Evolutionary conservation across 768 basidiomycete genomes (phyloP).

Genomic region (Solioccasus polychromus): DNA sequence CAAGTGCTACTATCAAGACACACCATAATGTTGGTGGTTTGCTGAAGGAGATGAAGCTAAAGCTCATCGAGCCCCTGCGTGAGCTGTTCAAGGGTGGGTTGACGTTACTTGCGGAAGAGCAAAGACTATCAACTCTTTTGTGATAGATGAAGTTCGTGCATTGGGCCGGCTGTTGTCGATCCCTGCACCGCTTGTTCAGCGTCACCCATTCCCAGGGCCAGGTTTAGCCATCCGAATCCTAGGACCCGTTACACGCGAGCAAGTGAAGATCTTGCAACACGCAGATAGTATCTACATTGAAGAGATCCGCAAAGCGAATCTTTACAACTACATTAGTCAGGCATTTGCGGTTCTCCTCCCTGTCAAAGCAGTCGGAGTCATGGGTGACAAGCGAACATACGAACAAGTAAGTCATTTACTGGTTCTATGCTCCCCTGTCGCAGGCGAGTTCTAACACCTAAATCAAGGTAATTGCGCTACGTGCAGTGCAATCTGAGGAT

Average conservation of each 20-base stretch:
- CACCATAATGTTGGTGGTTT: conserved; percentile 99
- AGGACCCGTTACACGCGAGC: conserved; percentile 90
- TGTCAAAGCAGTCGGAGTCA: conserved; percentile 95
- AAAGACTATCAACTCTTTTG: neutral
- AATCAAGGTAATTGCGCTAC: conserved; percentile 79
- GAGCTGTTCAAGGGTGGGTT: conserved; percentile 94
- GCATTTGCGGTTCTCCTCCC: conserved; percentile 96
- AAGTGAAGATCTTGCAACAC: conserved; percentile 86
- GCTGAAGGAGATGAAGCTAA: conserved; percentile 96
- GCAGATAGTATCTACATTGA: conserved; percentile 97
- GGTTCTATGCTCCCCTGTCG: neutral
- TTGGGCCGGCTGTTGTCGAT: conserved; percentile 90
- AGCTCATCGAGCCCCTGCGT: conserved; percentile 94
- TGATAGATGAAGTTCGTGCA: conserved; percentile 88
- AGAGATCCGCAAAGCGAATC: conserved; percentile 88
- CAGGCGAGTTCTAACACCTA: conserved; percentile 1
- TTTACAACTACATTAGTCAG: conserved; percentile 93
- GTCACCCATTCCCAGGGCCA: conserved; percentile 98
- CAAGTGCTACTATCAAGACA: conserved; percentile 98
- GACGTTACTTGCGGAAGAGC: neutral
- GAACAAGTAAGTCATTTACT: conserved; percentile 63
- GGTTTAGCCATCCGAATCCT: conserved; percentile 98
- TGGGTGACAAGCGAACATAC: conserved; percentile 95
- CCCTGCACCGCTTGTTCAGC: conserved; percentile 88
- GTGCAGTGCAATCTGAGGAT: conserved; percentile 97